These are phyloP conservation scores for Microsporum audouinii DNA, from an alignment of 2,329 filamentous ascomycete genomes.

Conservation along the genomic window DNA sequence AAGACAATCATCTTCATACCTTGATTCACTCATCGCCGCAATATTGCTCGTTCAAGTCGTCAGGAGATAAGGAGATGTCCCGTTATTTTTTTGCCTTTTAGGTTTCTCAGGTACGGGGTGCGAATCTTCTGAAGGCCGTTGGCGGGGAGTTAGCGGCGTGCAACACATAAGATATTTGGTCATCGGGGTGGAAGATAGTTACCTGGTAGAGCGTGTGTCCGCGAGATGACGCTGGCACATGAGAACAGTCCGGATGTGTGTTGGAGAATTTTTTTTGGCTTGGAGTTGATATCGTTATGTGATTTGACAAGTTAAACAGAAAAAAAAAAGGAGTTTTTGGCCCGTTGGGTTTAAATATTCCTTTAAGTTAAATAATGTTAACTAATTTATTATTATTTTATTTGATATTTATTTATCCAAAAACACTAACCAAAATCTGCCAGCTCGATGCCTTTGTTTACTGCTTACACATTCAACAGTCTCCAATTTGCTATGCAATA, in stretches of 20 bases:
- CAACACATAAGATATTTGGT: background rate
- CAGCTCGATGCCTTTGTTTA: background rate
- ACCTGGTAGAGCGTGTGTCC: background rate
- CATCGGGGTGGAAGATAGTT: background rate
- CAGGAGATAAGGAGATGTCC: background rate
- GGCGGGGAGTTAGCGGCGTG: background rate
- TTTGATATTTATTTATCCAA: background rate
- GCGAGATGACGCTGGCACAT: background rate
- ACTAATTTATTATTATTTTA: background rate
- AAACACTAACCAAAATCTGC: background rate
- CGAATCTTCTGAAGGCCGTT: background rate
- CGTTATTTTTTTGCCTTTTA: background rate
- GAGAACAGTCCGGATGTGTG: background rate
- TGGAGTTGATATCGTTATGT: background rate
- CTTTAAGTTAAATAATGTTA: background rate
- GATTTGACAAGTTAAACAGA: background rate
- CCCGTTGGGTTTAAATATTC: background rate
- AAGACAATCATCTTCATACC: background rate
- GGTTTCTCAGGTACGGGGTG: background rate
- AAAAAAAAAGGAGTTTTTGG: background rate
- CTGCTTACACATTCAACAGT: no score
- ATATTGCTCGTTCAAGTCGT: background rate
- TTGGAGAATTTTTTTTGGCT: background rate
- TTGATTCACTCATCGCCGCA: background rate
- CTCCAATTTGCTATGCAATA: no score